Evolutionary conservation across 2,329 filamentous ascomycete species (phyloP).

Genomic region (Sphaerulina vaccinii): DNA sequence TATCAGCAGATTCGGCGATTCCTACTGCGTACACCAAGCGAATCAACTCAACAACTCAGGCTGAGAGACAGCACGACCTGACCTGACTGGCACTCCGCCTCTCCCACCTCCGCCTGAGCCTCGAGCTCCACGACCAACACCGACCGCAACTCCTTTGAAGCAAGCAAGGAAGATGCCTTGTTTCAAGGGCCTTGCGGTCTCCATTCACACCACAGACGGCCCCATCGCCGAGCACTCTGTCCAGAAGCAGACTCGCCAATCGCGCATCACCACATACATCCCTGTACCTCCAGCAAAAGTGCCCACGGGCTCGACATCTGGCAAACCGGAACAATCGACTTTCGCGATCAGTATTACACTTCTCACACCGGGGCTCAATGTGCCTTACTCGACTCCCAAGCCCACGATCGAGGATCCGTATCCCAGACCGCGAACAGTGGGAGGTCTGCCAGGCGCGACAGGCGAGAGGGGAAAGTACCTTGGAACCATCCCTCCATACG

Average conservation of each 20-base stretch:
- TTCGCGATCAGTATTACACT: constrained; percentile 98
- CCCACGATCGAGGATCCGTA: constrained; percentile 71
- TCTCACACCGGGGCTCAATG: constrained; percentile 79
- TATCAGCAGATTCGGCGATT: too few species aligned
- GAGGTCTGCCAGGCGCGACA: constrained; percentile 60
- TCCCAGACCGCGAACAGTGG: constrained; percentile 79
- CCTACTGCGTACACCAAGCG: too few species aligned
- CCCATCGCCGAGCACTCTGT: constrained; percentile 91
- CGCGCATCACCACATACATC: constrained; percentile 95
- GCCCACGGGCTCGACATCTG: constrained; percentile 53
- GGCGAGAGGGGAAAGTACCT: constrained; percentile 54
- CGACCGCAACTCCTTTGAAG: not conserved
- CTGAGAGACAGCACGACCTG: not conserved
- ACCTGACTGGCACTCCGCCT: not conserved
- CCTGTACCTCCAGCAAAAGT: constrained; percentile 87
- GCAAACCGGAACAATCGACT: constrained; percentile 85
- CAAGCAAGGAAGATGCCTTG: constrained; percentile 74
- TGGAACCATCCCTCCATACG: constrained; percentile 74
- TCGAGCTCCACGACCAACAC: constrained; percentile 5
- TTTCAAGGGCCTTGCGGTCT: constrained; percentile 98
- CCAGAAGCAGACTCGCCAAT: constrained; percentile 86
- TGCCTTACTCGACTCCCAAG: constrained; percentile 90
- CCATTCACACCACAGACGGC: constrained; percentile 78
- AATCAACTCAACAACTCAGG: not conserved
- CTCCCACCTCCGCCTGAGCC: constrained; percentile 5